Percentiles rank a stretch among this genome's conserved stretches.
phyloP scores from a whole-genome alignment of 306 rosid genomes.

The Malus fusca region DNA sequence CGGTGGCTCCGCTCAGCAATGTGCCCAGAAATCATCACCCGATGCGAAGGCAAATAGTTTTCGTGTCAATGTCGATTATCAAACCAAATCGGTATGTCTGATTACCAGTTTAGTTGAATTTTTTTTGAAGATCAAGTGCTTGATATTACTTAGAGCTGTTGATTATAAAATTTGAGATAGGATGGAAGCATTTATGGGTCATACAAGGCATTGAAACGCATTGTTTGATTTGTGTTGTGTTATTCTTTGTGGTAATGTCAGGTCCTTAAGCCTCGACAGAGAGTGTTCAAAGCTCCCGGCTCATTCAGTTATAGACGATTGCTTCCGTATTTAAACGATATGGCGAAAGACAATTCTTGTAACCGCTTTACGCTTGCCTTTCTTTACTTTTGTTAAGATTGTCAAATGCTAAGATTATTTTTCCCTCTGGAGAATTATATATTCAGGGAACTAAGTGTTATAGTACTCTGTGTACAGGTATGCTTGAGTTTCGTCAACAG shows the following conservation, averaged over 20 bases:
- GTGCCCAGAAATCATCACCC: conserved; percentile 24
- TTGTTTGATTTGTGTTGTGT: background rate
- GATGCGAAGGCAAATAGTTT: background rate
- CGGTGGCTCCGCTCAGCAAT: conserved; percentile 8
- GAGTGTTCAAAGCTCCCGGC: conserved; percentile 61
- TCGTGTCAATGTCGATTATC: background rate
- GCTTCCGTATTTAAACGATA: conserved; percentile 53
- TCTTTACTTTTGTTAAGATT: background rate
- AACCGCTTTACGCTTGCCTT: conserved; percentile 1
- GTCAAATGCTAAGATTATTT: background rate
- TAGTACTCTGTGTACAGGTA: conserved; percentile 24
- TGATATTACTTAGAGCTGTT: background rate
- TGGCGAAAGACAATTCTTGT: conserved; percentile 28
- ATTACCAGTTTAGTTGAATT: background rate
- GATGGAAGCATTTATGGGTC: background rate
- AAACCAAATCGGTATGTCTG: background rate
- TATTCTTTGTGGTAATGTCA: conserved; percentile 13
- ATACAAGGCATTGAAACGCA: background rate
- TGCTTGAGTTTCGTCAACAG: conserved; percentile 1
- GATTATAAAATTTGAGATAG: background rate
- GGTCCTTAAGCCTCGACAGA: conserved; percentile 49
- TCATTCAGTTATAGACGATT: conserved; percentile 62
- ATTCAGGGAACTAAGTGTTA: conserved; percentile 6
- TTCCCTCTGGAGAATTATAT: background rate
- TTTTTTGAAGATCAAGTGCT: background rate